Conservation (phyloP, 768 basidiomycete genomes). For the Pleurotus citrinopileatus region DNA sequence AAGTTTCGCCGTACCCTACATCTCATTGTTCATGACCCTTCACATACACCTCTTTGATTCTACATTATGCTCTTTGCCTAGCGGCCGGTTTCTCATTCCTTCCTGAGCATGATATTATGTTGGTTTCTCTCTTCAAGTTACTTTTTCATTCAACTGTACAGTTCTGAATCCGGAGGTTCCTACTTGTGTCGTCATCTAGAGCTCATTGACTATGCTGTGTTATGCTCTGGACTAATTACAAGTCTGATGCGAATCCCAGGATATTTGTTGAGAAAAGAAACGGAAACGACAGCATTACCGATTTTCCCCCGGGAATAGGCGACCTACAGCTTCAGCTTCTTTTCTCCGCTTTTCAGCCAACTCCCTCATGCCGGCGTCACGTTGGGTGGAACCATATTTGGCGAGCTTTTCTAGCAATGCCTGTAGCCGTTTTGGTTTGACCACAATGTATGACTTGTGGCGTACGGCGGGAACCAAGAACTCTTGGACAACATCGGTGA, state of each 20-base stretch:
- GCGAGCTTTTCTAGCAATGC: slow-evolving; percentile 78
- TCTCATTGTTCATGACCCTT: slow-evolving; percentile 58
- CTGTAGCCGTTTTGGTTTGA: slow-evolving; percentile 72
- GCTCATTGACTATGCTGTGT: slow-evolving; percentile 29
- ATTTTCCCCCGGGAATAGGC: slow-evolving; percentile 69
- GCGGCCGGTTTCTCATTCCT: slow-evolving; percentile 16
- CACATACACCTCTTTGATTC: slow-evolving; percentile 42
- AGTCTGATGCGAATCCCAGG: slow-evolving; percentile 19
- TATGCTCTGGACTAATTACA: too few species aligned
- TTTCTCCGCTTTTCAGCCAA: slow-evolving; percentile 68
- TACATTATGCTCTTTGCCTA: slow-evolving; percentile 35
- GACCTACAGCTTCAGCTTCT: slow-evolving; percentile 76
- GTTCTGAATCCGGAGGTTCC: slow-evolving; percentile 19
- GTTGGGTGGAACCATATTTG: slow-evolving; percentile 58
- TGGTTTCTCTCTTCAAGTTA: slow-evolving; percentile 1
- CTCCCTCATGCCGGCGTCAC: slow-evolving; percentile 59
- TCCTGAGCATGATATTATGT: slow-evolving; percentile 17
- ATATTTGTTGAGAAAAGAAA: slow-evolving; percentile 9
- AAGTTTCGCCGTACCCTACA: slow-evolving; percentile 43
- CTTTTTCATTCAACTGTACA: slow-evolving; percentile 27
- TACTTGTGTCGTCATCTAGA: slow-evolving; percentile 17
- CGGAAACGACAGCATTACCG: slow-evolving; percentile 30
- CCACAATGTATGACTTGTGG: slow-evolving; percentile 58
- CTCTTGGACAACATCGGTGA: slow-evolving; percentile 72
- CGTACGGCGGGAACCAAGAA: slow-evolving; percentile 73